phyloP scores from a whole-genome alignment of 2,329 filamentous ascomycete genomes.

The Fusarium papillatum region DNA sequence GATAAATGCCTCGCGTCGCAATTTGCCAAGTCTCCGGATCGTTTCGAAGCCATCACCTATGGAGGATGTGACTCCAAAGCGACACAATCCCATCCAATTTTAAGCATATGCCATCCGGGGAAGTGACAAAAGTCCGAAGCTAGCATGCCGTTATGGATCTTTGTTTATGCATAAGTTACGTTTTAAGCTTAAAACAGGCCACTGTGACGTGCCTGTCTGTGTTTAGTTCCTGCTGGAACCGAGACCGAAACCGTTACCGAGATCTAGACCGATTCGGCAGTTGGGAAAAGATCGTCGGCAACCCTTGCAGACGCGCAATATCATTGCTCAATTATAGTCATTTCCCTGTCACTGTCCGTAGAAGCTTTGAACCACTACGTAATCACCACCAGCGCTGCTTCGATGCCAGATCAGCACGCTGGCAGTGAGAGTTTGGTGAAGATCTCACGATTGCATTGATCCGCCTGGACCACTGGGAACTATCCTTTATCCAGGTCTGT shows the following conservation, averaged over 20 bases:
- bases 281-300: not conserved
- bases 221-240: not conserved
- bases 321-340: not conserved
- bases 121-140: not conserved
- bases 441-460: not conserved
- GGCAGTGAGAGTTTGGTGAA: not conserved
- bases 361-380: not conserved
- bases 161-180: not conserved
- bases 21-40: not conserved
- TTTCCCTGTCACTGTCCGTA: not conserved
- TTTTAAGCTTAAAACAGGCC: not conserved
- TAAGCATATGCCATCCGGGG: not conserved
- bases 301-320: not conserved
- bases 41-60: not conserved
- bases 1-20: not conserved
- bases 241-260: not conserved
- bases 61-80: not conserved
- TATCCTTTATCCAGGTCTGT: not conserved
- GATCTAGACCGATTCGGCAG: not conserved
- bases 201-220: not conserved
- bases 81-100: not conserved
- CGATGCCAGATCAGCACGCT: not conserved
- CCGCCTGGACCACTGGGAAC: not conserved
- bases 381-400: not conserved
- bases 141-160: not conserved